Conservation (phyloP, 2,329 filamentous ascomycete genomes). For the Pseudopyricularia javanii region DNA sequence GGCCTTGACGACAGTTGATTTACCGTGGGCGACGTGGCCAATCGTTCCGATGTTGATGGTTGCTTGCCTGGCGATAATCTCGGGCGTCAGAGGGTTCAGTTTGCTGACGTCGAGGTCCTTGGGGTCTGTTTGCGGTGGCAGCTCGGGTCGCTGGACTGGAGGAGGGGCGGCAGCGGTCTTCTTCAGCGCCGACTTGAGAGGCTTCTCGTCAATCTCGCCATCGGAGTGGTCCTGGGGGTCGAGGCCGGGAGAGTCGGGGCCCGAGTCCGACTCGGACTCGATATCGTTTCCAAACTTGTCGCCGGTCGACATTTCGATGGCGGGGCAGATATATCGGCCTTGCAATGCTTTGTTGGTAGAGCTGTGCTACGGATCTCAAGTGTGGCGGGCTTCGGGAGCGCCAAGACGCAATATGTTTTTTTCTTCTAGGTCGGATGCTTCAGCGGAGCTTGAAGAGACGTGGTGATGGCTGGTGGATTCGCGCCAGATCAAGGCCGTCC, state of each 20-base stretch:
- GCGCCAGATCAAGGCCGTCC: neutral
- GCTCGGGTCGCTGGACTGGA: constrained; percentile 37
- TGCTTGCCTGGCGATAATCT: constrained; percentile 95
- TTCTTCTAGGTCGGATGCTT: neutral
- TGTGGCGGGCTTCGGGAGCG: neutral
- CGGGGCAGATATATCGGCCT: neutral
- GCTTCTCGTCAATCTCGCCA: constrained; percentile 51
- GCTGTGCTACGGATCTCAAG: neutral
- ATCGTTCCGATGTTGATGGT: constrained; percentile 99
- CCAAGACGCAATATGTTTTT: neutral
- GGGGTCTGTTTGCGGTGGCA: constrained; percentile 87
- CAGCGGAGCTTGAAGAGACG: neutral
- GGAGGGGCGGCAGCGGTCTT: constrained; percentile 50
- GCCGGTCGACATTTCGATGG: constrained; percentile 35
- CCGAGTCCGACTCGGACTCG: constrained; percentile 57
- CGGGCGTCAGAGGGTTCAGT: constrained; percentile 77
- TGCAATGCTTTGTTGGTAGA: neutral
- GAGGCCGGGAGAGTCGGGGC: constrained; percentile 46
- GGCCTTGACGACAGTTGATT: constrained; percentile 97
- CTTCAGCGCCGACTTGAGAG: constrained; percentile 78
- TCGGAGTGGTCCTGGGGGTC: constrained; percentile 44
- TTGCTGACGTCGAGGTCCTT: constrained; percentile 71
- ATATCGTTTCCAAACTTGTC: constrained; percentile 61
- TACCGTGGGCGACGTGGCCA: constrained; percentile 96
- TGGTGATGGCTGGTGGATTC: neutral